Conservation (phyloP, 164 flowering plant genomes). For the Vitis riparia region DNA sequence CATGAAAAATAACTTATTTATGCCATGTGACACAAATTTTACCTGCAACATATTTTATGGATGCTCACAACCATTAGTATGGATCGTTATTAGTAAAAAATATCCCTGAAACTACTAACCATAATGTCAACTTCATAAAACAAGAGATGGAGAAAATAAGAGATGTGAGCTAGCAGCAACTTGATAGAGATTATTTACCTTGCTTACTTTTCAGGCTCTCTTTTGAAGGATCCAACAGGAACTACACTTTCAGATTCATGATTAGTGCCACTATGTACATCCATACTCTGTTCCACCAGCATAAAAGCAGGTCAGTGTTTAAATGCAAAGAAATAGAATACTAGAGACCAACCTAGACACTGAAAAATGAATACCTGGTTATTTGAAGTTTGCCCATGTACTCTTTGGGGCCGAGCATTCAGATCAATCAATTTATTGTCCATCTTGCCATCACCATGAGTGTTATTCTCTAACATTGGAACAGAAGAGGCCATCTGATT, state of each 20-base stretch:
- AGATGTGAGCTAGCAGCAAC: background rate
- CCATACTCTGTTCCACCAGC: conserved; percentile 33
- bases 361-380: conserved; percentile 47
- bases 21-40: too few species aligned
- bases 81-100: too few species aligned
- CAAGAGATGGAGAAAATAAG: background rate
- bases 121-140: background rate
- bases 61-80: too few species aligned
- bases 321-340: background rate
- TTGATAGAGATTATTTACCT: conserved; percentile 15
- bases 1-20: too few species aligned
- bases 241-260: conserved; percentile 47
- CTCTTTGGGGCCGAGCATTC: conserved; percentile 61
- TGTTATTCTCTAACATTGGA: conserved; percentile 33
- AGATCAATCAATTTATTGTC: conserved; percentile 71
- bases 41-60: too few species aligned
- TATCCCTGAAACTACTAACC: background rate
- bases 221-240: conserved; percentile 51
- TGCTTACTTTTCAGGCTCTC: conserved; percentile 42
- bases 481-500: conserved; percentile 40
- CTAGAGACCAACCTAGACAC: background rate
- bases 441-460: conserved; percentile 37
- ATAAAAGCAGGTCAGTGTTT: background rate
- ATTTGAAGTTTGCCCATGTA: conserved; percentile 56
- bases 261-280: conserved; percentile 34